Evolutionary conservation across 495 filamentous ascomycete genomes (phyloP).

Genomic region (Tuber umbilicatum): DNA sequence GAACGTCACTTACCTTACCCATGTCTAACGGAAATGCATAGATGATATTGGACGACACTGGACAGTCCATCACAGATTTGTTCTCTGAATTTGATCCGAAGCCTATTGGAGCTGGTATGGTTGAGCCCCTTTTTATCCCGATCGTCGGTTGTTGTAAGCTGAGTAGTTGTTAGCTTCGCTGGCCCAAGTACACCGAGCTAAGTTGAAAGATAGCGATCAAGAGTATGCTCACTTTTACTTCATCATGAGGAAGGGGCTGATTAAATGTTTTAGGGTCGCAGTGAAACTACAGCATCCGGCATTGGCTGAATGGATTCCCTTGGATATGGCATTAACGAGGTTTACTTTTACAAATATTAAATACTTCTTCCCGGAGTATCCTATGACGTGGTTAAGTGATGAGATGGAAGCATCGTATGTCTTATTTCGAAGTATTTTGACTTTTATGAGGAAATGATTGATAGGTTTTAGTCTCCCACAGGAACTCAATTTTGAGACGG

Average conservation of each 20-base stretch:
- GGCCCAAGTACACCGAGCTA: constrained; percentile 92
- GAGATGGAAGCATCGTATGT: constrained; percentile 74
- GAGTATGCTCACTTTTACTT: constrained; percentile 43
- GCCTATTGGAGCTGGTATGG: constrained; percentile 67
- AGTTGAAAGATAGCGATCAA: constrained; percentile 71
- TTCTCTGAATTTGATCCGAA: constrained; percentile 73
- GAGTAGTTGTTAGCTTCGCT: constrained; percentile 58
- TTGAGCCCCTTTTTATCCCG: constrained; percentile 9
- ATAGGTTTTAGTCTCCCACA: constrained; percentile 54
- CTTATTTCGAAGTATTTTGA: constrained; percentile 10
- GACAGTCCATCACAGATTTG: constrained; percentile 65
- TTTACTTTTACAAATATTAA: constrained; percentile 88
- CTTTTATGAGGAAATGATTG: background rate
- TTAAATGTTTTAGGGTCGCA: constrained; percentile 55
- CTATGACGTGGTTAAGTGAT: constrained; percentile 86
- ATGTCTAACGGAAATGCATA: constrained; percentile 25
- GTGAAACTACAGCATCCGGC: constrained; percentile 96
- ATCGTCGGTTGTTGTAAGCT: constrained; percentile 24
- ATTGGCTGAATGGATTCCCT: constrained; percentile 80
- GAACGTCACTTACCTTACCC: background rate
- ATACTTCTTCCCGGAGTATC: constrained; percentile 92
- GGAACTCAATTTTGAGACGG: constrained; percentile 82
- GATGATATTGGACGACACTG: constrained; percentile 81
- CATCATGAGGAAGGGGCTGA: background rate
- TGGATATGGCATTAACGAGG: constrained; percentile 78